These are phyloP conservation scores for Tetradesmus lagerheimii DNA, from an alignment of 139 green algal genomes.

Conservation along the genomic window DNA sequence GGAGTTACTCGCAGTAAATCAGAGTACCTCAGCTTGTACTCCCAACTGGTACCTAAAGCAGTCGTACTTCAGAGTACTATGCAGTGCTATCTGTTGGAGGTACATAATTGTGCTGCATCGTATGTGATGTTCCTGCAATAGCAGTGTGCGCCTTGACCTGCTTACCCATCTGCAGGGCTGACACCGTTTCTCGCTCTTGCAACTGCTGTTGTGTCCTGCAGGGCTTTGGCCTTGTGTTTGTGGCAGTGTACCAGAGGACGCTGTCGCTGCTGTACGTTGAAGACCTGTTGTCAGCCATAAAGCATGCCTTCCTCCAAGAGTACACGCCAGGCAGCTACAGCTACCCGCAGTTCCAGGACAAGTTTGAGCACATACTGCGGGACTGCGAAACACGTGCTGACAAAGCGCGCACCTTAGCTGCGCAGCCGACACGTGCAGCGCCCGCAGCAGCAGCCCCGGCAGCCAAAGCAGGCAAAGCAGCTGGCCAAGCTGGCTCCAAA, in stretches of 20 bases:
- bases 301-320: constrained; percentile 70
- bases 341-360: constrained; percentile 55
- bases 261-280: constrained; percentile 94
- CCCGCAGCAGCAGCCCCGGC: background rate
- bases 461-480: constrained; percentile 21
- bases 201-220: constrained; percentile 46
- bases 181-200: background rate
- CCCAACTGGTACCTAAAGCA: background rate
- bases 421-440: background rate
- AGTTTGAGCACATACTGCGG: constrained; percentile 70
- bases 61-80: background rate
- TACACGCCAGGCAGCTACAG: constrained; percentile 45
- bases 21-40: background rate
- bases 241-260: constrained; percentile 95
- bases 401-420: constrained; percentile 22
- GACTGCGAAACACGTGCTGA: constrained; percentile 77
- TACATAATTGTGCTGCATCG: background rate
- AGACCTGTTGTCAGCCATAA: constrained; percentile 79
- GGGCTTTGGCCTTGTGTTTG: constrained; percentile 96
- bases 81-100: background rate
- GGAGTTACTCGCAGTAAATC: background rate
- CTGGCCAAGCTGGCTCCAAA: background rate
- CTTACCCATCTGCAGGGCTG: background rate
- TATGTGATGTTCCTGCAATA: background rate
- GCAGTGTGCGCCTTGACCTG: background rate